Evolutionary conservation across 2,329 filamentous ascomycete genomes (phyloP).

Genomic region (Dactylellina parvicollis): DNA sequence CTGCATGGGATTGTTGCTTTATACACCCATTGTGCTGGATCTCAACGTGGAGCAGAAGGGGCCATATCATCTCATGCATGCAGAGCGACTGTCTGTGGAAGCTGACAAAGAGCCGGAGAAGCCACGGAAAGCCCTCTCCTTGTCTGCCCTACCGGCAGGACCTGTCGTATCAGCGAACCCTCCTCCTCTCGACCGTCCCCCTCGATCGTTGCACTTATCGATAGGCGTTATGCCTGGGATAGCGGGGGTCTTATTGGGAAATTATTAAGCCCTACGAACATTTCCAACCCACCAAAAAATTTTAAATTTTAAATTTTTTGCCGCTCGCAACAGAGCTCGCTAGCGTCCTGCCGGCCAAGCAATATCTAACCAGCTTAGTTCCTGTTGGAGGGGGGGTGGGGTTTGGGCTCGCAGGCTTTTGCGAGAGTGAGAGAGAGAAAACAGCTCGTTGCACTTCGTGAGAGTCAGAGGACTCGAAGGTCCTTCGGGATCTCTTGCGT

Average conservation of each 20-base stretch:
- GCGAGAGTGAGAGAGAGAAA: neutral
- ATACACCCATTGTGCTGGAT: too few relatives aligned
- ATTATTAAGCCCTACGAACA: slow-evolving; percentile 39
- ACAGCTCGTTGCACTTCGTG: neutral
- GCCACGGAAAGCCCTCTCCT: neutral
- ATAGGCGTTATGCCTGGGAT: slow-evolving; percentile 33
- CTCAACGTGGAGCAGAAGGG: neutral
- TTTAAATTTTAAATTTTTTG: slow-evolving; percentile 5
- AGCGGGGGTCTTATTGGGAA: slow-evolving; percentile 36
- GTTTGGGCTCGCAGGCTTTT: neutral
- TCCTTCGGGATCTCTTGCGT: slow-evolving; percentile 30
- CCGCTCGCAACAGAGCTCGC: slow-evolving; percentile 16
- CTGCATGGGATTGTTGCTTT: too few relatives aligned
- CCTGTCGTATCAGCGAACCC: neutral
- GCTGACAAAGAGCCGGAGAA: too few relatives aligned
- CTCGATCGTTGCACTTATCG: slow-evolving; percentile 23
- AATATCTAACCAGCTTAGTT: neutral
- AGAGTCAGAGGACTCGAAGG: neutral
- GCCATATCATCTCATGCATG: neutral
- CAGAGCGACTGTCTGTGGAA: neutral
- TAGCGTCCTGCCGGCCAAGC: slow-evolving; percentile 25
- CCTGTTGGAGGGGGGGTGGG: neutral
- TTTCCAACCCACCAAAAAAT: slow-evolving; percentile 7
- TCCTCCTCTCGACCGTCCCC: neutral
- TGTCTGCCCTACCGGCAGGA: slow-evolving; percentile 35